Percentiles rank a stretch among this genome's conserved stretches.
These are phyloP conservation scores for Trebouxia sp. DNA, from an alignment of 139 green algal species.

Conservation along the genomic window DNA sequence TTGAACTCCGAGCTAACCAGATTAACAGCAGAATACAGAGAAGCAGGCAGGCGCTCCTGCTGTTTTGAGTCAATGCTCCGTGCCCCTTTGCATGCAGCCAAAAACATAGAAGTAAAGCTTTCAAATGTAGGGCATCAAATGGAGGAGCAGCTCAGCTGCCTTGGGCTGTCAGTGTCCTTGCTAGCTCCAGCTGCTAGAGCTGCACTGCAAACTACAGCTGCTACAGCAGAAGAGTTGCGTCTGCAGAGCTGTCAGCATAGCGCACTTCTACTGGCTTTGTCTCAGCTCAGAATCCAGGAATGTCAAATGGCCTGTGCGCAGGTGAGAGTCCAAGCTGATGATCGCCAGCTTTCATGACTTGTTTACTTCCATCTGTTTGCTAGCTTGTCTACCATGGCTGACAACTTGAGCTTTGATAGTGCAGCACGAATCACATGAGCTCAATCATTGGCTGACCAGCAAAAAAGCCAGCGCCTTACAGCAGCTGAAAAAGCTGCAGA, in stretches of 20 bases:
- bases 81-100: too few relatives aligned
- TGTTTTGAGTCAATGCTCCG: not conserved
- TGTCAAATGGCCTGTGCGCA: not conserved
- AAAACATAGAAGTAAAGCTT: too few relatives aligned
- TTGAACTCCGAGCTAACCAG: not conserved
- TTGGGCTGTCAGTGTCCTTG: not conserved
- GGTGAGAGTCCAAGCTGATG: not conserved
- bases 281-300: conserved; percentile 5
- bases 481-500: not conserved
- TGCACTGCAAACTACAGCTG: not conserved
- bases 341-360: too few relatives aligned
- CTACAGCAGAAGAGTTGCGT: not conserved
- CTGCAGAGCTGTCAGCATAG: not conserved
- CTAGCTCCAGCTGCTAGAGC: not conserved
- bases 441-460: not conserved
- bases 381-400: too few relatives aligned
- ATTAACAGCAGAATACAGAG: not conserved
- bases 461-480: not conserved
- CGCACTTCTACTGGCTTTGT: not conserved
- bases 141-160: not conserved
- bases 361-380: too few relatives aligned
- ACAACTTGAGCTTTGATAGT: not conserved
- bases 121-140: not conserved
- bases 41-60: not conserved
- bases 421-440: conserved; percentile 20